A percentile compares a stretch with the other conserved stretches of the same genome.
Evolutionary conservation across 768 basidiomycete species (phyloP).

Genomic region (Boletus patriciae): DNA sequence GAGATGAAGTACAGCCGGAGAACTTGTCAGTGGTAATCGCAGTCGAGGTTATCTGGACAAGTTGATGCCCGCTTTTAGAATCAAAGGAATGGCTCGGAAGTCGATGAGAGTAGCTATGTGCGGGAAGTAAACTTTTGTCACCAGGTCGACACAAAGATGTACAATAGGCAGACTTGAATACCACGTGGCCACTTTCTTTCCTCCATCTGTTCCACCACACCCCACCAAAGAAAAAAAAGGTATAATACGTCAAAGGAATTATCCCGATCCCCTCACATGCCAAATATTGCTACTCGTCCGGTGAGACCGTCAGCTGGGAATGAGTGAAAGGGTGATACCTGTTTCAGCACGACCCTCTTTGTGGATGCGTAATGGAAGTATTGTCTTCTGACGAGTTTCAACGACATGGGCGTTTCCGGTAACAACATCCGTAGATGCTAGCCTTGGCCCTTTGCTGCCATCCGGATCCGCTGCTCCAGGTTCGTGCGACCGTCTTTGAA

Average conservation of each 20-base stretch:
- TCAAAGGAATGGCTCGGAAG: conserved; percentile 6
- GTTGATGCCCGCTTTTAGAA: conserved; percentile 15
- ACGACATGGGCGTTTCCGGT: conserved; percentile 28
- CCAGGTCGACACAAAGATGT: conserved; percentile 3
- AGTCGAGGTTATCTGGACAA: conserved; percentile 14
- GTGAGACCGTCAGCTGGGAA: conserved; percentile 30
- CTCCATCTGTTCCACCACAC: not conserved
- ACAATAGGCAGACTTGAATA: not conserved
- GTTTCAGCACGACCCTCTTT: conserved; percentile 31
- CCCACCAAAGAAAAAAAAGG: conserved; percentile 3
- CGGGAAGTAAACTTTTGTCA: conserved; percentile 1
- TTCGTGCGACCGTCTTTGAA: conserved; percentile 34
- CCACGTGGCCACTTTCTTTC: not conserved
- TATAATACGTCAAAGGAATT: conserved; percentile 5
- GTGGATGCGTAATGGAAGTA: conserved; percentile 34
- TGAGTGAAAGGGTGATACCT: conserved; percentile 25
- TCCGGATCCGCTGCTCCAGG: conserved; percentile 20
- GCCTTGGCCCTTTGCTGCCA: conserved; percentile 12
- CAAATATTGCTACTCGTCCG: conserved; percentile 19
- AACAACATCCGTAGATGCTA: conserved; percentile 17
- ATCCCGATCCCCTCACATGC: conserved; percentile 24
- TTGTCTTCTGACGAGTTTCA: conserved; percentile 31
- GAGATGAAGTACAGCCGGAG: conserved; percentile 16
- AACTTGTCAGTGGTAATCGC: not conserved
- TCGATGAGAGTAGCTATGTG: conserved; percentile 5